Conservation (phyloP, 169 alveolate species). For the Ichthyophthirius multifiliis region DNA sequence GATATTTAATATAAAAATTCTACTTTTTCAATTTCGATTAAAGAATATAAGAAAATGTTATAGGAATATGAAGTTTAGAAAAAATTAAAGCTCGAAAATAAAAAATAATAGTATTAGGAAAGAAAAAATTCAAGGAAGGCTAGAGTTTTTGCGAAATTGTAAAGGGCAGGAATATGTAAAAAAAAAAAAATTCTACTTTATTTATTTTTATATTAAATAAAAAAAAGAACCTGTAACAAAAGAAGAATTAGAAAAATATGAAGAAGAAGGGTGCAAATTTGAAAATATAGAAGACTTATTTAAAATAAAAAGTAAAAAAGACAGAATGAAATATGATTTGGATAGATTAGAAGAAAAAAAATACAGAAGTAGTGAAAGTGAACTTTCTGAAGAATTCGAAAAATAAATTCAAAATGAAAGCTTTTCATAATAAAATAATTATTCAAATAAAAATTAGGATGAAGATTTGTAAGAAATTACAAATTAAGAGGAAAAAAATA, state of each 20-base stretch:
- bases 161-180: neutral
- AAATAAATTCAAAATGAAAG: neutral
- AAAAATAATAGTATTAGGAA: neutral
- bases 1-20: slow-evolving; percentile 33
- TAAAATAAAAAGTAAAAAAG: neutral
- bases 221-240: neutral
- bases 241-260: neutral
- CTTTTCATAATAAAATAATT: neutral
- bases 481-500: neutral
- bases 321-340: slow-evolving; percentile 29
- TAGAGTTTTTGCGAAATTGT: neutral
- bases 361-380: slow-evolving; percentile 22
- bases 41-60: slow-evolving; percentile 19
- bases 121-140: slow-evolving; percentile 17
- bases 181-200: neutral
- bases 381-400: neutral
- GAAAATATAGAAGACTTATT: slow-evolving; percentile 11
- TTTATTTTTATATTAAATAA: neutral
- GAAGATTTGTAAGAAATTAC: neutral
- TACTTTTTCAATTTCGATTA: slow-evolving; percentile 24
- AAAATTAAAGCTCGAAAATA: slow-evolving; percentile 10
- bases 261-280: slow-evolving; percentile 24
- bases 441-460: neutral
- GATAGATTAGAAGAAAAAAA: slow-evolving; percentile 18
- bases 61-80: slow-evolving; percentile 26